phyloP scores from a whole-genome alignment of 2,329 filamentous ascomycete genomes.

The Ophiostoma triangulosporum region DNA sequence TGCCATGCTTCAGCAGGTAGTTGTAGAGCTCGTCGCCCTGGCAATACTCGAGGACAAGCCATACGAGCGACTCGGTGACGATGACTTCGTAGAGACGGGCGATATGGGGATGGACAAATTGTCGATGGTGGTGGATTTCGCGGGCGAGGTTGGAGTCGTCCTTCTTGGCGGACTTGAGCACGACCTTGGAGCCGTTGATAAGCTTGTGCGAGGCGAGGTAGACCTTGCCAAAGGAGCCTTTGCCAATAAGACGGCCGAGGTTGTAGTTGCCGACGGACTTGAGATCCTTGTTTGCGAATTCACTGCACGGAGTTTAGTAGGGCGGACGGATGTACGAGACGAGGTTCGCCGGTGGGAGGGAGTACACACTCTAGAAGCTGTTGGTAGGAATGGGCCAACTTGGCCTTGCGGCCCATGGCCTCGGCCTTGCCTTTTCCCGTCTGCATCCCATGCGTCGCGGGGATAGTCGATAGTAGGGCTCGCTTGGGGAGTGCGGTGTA shows the following conservation, averaged over 20 bases:
- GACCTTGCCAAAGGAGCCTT: constrained; percentile 96
- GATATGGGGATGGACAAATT: constrained; percentile 96
- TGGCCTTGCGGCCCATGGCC: constrained; percentile 55
- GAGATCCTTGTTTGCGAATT: constrained; percentile 86
- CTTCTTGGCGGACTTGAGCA: constrained; percentile 95
- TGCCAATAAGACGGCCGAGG: constrained; percentile 82
- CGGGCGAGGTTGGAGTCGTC: constrained; percentile 89
- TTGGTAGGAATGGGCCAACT: constrained; percentile 94
- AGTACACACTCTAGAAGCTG: constrained; percentile 75
- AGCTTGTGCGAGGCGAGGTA: constrained; percentile 94
- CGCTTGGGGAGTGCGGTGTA: too few species aligned
- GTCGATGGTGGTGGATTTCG: constrained; percentile 96
- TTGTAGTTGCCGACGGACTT: constrained; percentile 90
- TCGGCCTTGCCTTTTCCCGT: constrained; percentile 59
- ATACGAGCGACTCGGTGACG: constrained; percentile 86
- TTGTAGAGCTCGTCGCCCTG: constrained; percentile 95
- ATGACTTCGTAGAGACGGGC: constrained; percentile 95
- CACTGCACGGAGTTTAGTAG: constrained; percentile 41
- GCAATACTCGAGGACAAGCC: constrained; percentile 95
- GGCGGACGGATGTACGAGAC: not conserved
- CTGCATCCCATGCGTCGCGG: constrained; percentile 11
- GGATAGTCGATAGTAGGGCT: not conserved
- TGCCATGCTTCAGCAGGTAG: constrained; percentile 77
- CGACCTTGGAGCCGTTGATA: constrained; percentile 97
- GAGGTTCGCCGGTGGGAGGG: not conserved